A percentile compares a stretch with the other conserved stretches of the same genome.
These are phyloP conservation scores for Cercospora sp. DNA, from an alignment of 2,329 filamentous ascomycete genomes.

Conservation along the genomic window DNA sequence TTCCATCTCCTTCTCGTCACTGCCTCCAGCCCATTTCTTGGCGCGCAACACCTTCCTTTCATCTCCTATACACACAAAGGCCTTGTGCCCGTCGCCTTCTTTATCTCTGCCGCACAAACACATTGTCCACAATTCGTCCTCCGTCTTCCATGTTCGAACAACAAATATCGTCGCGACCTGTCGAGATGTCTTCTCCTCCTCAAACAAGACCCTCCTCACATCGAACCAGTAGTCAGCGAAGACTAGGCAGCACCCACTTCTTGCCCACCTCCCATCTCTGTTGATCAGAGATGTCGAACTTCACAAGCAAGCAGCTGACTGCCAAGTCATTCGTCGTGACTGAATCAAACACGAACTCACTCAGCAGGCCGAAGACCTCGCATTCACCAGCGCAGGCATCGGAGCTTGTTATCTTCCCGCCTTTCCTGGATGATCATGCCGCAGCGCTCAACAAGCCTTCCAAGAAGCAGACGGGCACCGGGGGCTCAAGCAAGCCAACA, in stretches of 20 bases:
- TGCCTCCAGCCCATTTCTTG: not conserved
- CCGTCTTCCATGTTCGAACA: not conserved
- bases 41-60: not conserved
- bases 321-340: not conserved
- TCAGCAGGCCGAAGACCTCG: not conserved
- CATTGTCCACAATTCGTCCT: not conserved
- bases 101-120: not conserved
- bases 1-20: not conserved
- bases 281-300: conserved; percentile 4
- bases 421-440: not conserved
- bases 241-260: not conserved
- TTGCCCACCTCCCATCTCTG: not conserved
- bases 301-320: not conserved
- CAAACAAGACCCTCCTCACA: not conserved
- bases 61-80: not conserved
- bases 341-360: not conserved
- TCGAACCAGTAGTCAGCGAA: not conserved
- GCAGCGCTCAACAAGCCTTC: not conserved
- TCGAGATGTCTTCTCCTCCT: not conserved
- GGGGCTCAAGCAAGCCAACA: not conserved
- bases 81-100: too few relatives aligned
- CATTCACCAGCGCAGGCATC: not conserved
- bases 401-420: not conserved
- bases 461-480: not conserved
- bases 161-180: not conserved